Evolutionary conservation across 192 early-diverging fungal genomes (phyloP).

Genomic region (Coemansia erecta): DNA sequence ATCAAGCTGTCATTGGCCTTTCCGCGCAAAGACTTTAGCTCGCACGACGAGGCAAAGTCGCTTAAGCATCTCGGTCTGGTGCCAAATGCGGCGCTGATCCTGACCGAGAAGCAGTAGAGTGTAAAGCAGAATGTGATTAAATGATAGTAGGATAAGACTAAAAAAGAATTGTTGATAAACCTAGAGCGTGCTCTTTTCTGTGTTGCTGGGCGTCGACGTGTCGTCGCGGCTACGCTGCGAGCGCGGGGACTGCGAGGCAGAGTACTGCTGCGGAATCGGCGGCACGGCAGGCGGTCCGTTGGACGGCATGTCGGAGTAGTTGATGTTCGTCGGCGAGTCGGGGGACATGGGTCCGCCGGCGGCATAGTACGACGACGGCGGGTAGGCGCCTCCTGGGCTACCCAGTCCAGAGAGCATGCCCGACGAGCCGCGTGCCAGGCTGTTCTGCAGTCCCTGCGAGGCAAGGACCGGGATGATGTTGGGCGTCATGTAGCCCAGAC

Average conservation of each 20-base stretch:
- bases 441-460: constrained; percentile 24
- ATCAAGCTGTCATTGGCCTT: constrained; percentile 65
- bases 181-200: constrained; percentile 13
- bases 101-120: constrained; percentile 20
- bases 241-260: constrained; percentile 13
- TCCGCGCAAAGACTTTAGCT: constrained; percentile 62
- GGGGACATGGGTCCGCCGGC: constrained; percentile 11
- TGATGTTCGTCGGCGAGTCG: not conserved
- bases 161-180: not conserved
- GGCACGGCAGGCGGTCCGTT: constrained; percentile 14
- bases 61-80: constrained; percentile 65
- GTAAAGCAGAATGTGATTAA: not conserved
- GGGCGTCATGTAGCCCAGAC: constrained; percentile 54
- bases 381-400: constrained; percentile 10
- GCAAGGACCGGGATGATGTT: constrained; percentile 46
- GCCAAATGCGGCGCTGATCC: constrained; percentile 62
- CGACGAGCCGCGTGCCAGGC: constrained; percentile 7
- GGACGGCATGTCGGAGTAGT: constrained; percentile 5
- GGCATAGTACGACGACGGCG: not conserved
- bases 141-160: not conserved
- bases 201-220: not conserved
- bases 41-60: constrained; percentile 54
- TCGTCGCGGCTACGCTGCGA: constrained; percentile 16
- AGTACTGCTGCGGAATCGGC: constrained; percentile 22
- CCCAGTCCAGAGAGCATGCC: constrained; percentile 13